Evolutionary conservation across 352 stramenopile species (phyloP), one percentile per base, ranked within the genome.

Genomic region (Phytophthora foliorum): DNA sequence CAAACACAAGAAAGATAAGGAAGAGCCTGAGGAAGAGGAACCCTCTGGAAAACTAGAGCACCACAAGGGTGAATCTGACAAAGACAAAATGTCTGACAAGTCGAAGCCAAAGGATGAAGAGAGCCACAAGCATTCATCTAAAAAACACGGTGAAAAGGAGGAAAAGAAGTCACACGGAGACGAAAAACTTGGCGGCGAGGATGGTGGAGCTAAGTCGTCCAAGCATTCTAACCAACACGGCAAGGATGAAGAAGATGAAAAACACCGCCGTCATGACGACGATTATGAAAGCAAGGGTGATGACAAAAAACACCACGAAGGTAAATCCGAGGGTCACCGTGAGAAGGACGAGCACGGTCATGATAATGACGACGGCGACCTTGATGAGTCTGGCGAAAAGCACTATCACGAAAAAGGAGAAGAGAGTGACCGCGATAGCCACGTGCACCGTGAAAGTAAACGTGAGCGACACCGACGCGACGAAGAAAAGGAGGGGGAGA

Each of bases 1-100:
- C 13, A 73, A 76, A 19, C 39, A 65, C 21, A 75, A 58, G 32
- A 69, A 69, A 9, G 53, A 69, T 19, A 50, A 60, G 29, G 38
- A 65, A 41, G 44, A 52, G 22, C 48, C 59, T 6, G 22, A 68
- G 8, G 45, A 64, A 16, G 49, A 68, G 19, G 44, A 67, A 44
- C 48, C 57, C 21, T 19, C 21, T 11, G 42, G 44, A 32, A 55
- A 46, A 17, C 13, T 50, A 4, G 60, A 69, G 29, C 65, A 63
- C 14, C 44, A 51, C 0, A 14, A 59, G 17, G n/a, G 31, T 49
- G 48, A 69, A 24, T 27, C 36, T 31, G 49, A 50, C 10, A 63
- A 69, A 27, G 42, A 67, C 27, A 63, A 64, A 31, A 60, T 58
- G 31, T 21, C 34, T 49, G 38, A 58, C 11, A 72, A 65, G 21